phyloP scores from a whole-genome alignment of 2,329 filamentous ascomycete species.

The Epichloe festucae region DNA sequence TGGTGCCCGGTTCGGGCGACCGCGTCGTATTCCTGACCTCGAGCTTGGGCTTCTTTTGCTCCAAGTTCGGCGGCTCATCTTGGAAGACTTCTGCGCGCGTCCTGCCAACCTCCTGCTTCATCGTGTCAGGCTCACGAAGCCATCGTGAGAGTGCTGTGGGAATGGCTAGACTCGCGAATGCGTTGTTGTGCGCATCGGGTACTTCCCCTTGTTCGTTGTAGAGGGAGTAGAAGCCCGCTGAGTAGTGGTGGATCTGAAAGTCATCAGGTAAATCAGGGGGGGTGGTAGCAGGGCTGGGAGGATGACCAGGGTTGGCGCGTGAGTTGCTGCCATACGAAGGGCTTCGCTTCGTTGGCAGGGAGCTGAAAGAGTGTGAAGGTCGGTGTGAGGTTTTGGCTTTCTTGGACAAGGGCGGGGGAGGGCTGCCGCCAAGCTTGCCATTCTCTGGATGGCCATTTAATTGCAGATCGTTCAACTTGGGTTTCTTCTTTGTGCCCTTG shows the following conservation, averaged over 20 bases:
- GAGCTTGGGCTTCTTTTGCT: slow-evolving; percentile 29
- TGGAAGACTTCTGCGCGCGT: slow-evolving; percentile 58
- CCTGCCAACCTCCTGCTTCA: slow-evolving; percentile 55
- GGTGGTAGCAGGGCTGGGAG: slow-evolving; percentile 65
- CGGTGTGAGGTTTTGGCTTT: slow-evolving; percentile 75
- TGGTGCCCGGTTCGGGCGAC: slow-evolving; percentile 19
- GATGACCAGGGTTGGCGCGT: slow-evolving; percentile 43
- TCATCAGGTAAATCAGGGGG: slow-evolving; percentile 54
- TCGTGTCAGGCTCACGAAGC: slow-evolving; percentile 59
- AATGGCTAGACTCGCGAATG: slow-evolving; percentile 62
- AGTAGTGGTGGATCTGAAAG: slow-evolving; percentile 55
- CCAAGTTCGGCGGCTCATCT: slow-evolving; percentile 28
- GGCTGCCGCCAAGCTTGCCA: slow-evolving; percentile 30
- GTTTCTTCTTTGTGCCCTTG: slow-evolving; percentile 82
- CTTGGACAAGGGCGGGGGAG: slow-evolving; percentile 50
- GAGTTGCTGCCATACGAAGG: slow-evolving; percentile 55
- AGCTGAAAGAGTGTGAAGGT: slow-evolving; percentile 60
- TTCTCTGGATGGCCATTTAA: slow-evolving; percentile 44
- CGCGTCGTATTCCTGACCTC: slow-evolving; percentile 36
- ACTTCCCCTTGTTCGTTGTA: slow-evolving; percentile 50
- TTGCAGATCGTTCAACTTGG: slow-evolving; percentile 55
- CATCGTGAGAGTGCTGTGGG: slow-evolving; percentile 65
- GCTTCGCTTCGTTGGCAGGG: slow-evolving; percentile 51
- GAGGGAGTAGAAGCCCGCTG: slow-evolving; percentile 61
- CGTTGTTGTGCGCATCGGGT: slow-evolving; percentile 55